Evolutionary conservation across 2,329 filamentous ascomycete genomes (phyloP), one percentile per base, ranked within the genome.

Genomic region (Coleophoma cylindrospora): DNA sequence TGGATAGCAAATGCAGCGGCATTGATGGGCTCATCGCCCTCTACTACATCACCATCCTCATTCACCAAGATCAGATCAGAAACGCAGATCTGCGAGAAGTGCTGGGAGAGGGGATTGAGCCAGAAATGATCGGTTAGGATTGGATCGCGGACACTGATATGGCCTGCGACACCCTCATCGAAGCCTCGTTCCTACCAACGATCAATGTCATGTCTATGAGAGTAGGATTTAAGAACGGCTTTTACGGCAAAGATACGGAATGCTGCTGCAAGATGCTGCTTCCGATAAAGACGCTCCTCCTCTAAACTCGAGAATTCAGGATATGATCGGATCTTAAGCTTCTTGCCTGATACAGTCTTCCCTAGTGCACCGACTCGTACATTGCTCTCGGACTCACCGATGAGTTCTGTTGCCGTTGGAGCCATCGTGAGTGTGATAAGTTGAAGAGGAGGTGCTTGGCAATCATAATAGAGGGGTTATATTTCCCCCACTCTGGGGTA

Each of bases 31-130:
- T 68, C 70, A 1, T 82, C 83, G 3, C 83, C 83, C n/a, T 78
- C 80, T 19, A 87, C 76, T 32, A 87, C 74, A 17, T 78, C 67
- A 2, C 84, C 83, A 0, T 74, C 62, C 51, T 83, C 74, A 57
- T 84, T 73, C 2, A 87, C 83, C 14, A 78, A 77, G 47, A 87
- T 85, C 12, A 88, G 71, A 54, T 87, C 82, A 0, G 79, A 83
- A 0, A 75, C 74, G 44, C 77, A 81, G 48, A 87, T 80, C 48
- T 81, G 68, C 6, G 76, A 77, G 66, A 84, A 86, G 3, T 79
- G 74, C 2, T 80, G 73, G 11, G 54, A 13, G 33, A 51, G 47
- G 7, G 50, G 51, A 44, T 56, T 56, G 14, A 56, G 41, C 49
- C 52, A 56, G 40, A 56, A 56, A 15, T 32, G 36, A 19, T 44